Evolutionary conservation across 2,329 filamentous ascomycete genomes (phyloP), one percentile per base, ranked within the genome.

Genomic region (Gliomastix tumulicola): DNA sequence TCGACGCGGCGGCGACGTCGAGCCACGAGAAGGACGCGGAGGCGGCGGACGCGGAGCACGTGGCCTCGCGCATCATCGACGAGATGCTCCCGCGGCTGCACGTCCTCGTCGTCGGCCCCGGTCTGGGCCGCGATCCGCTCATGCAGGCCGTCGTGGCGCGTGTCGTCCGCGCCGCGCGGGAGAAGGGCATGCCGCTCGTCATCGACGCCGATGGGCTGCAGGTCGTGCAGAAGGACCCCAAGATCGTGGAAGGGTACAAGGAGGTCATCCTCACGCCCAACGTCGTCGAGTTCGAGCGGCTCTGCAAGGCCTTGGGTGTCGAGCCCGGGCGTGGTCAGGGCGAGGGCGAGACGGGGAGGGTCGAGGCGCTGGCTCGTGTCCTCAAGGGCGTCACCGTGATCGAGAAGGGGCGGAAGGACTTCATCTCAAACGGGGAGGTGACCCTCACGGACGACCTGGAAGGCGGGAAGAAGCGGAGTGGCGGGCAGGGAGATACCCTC

Each of bases 401-500:
- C 31, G 86, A 96, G 58, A 98, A 98, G 67, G 92, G 92, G 3
- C 57, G 62, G 3, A 77, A 77, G 42, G 92, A 98, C 60, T 79
- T 83, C 45, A 86, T 98, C 41, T 88, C 82, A 4, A 85, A 95
- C 49, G 87, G 89, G 11, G 67, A 74, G 40, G 70, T 71, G 37
- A 94, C 85, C n/a, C 62, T 89, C 19, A 66, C 84, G 1, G 84
- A 82, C 19, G 88, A 95, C 48, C 63, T 89, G 4, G 64, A 78
- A 51, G 92, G 92, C 8, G 90, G 90, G 2, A 62, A 79, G 57
- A 98, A 98, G 75, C 73, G 92, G 45, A 90, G 86, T 40, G 92
- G 90, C 33, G 92, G 92, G 0, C 92, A 98, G 63, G 92, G 92
- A 3, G 92, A 98, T 62, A 97, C 92, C 5, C 66, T 98, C 46